Percentiles rank a stretch among this genome's conserved stretches.
Conservation (phyloP, 2,329 filamentous ascomycete species). For the Colletotrichum somersetense region DNA sequence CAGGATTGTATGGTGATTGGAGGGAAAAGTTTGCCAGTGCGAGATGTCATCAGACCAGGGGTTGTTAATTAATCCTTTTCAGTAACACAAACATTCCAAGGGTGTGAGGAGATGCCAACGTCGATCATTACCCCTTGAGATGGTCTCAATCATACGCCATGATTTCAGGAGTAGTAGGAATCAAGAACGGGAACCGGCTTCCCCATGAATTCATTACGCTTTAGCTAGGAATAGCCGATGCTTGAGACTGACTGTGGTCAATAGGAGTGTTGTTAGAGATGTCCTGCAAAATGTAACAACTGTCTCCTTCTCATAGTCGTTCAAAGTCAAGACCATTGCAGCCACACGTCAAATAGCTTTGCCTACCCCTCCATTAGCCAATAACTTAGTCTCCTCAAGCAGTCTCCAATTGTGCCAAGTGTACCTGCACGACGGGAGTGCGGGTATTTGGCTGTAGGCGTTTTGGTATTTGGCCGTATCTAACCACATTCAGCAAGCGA, state of each 20-base stretch:
- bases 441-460: too few species aligned
- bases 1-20: slow-evolving; percentile 20
- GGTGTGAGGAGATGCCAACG: slow-evolving; percentile 18
- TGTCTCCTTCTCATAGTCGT: background rate
- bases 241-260: background rate
- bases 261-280: background rate
- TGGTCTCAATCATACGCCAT: background rate
- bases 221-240: background rate
- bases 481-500: too few species aligned
- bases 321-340: background rate
- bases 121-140: slow-evolving; percentile 1
- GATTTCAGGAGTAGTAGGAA: background rate
- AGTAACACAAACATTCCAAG: slow-evolving; percentile 38
- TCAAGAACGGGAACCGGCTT: background rate
- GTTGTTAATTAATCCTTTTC: slow-evolving; percentile 36
- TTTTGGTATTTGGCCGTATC: too few species aligned
- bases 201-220: background rate
- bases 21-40: slow-evolving; percentile 21
- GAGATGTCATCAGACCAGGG: slow-evolving; percentile 29
- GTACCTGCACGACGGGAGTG: slow-evolving; percentile 19
- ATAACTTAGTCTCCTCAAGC: slow-evolving; percentile 13
- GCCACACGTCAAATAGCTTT: background rate
- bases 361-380: slow-evolving; percentile 22
- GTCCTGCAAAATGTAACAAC: background rate
- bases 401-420: slow-evolving; percentile 1